A percentile compares a stretch with the other conserved stretches of the same genome.
phyloP scores from a whole-genome alignment of 2,329 filamentous ascomycete genomes.

The Alternaria ventricosa region DNA sequence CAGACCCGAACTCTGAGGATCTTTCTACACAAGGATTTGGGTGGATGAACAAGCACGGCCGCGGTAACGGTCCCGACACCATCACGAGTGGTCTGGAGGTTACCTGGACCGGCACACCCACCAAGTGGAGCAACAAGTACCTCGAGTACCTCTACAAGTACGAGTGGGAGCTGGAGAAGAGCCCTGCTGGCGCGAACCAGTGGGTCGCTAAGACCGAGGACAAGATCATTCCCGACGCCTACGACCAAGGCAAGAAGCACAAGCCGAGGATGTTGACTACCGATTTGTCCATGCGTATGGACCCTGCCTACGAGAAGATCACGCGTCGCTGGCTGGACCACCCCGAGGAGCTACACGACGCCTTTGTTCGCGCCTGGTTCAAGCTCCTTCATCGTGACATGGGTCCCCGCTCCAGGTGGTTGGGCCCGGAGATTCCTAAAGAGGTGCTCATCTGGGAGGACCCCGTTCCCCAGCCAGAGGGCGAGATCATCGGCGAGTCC shows the following conservation, averaged over 20 bases:
- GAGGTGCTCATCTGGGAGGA: slow-evolving; percentile 79
- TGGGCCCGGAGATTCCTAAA: slow-evolving; percentile 75
- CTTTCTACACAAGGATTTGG: slow-evolving; percentile 74
- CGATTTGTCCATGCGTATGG: slow-evolving; percentile 74
- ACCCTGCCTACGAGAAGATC: slow-evolving; percentile 78
- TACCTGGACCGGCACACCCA: slow-evolving; percentile 78
- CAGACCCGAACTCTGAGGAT: slow-evolving; percentile 69
- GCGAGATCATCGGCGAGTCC: slow-evolving; percentile 65
- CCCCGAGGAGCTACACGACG: slow-evolving; percentile 71
- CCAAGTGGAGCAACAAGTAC: slow-evolving; percentile 77
- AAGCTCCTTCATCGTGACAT: slow-evolving; percentile 83
- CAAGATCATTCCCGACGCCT: slow-evolving; percentile 73
- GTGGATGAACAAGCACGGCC: slow-evolving; percentile 69
- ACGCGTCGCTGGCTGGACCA: slow-evolving; percentile 72
- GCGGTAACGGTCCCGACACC: slow-evolving; percentile 73
- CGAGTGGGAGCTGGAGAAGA: slow-evolving; percentile 79
- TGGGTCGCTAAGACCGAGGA: slow-evolving; percentile 75
- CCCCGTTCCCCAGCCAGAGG: slow-evolving; percentile 66
- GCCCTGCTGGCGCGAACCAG: slow-evolving; percentile 77
- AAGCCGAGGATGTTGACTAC: slow-evolving; percentile 78
- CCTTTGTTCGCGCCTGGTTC: slow-evolving; percentile 79
- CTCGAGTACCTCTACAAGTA: slow-evolving; percentile 79
- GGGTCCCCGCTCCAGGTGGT: slow-evolving; percentile 72
- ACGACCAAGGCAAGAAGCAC: slow-evolving; percentile 73
- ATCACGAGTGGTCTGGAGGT: slow-evolving; percentile 82